A percentile compares a stretch with the other conserved stretches of the same genome.
Conservation (phyloP, 2,329 filamentous ascomycete species). For the Penicillium hordei region DNA sequence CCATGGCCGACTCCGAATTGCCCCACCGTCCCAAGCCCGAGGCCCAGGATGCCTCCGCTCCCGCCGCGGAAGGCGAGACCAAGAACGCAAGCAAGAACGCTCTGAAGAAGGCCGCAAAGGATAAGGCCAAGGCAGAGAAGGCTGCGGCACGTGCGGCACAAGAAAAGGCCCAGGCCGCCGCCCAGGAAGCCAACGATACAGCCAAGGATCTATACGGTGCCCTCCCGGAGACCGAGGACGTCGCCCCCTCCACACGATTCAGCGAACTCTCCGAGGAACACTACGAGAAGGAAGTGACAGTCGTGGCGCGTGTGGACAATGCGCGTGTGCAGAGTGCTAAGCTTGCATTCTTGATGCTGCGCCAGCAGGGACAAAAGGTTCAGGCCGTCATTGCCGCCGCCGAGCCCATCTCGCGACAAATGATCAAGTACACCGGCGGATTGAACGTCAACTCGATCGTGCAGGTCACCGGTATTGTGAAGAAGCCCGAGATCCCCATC, state of each 20-base stretch:
- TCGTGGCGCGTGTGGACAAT: conserved; percentile 84
- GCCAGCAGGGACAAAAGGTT: conserved; percentile 74
- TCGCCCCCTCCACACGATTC: conserved; percentile 62
- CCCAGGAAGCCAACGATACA: conserved; percentile 60
- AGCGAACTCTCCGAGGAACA: conserved; percentile 56
- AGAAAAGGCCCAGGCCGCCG: conserved; percentile 67
- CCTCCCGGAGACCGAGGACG: conserved; percentile 59
- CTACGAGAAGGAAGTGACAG: conserved; percentile 68
- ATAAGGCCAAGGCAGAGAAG: conserved; percentile 84
- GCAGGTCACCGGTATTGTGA: conserved; percentile 73
- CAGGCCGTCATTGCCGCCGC: conserved; percentile 75
- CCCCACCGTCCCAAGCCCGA: conserved; percentile 43
- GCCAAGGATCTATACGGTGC: conserved; percentile 77
- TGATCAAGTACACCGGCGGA: conserved; percentile 86
- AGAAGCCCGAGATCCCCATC: conserved; percentile 81
- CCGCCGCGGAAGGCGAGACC: conserved; percentile 38
- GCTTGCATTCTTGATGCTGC: conserved; percentile 84
- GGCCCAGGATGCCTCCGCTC: conserved; percentile 28
- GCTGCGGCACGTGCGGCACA: conserved; percentile 69
- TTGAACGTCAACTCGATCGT: conserved; percentile 81
- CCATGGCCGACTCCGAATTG: conserved; percentile 43
- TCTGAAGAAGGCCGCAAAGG: conserved; percentile 83
- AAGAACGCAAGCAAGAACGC: conserved; percentile 67
- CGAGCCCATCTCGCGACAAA: conserved; percentile 69
- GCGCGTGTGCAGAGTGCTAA: conserved; percentile 84